Conservation (phyloP, 1,284 basidiomycete species). For the Tilletia walkeri region DNA sequence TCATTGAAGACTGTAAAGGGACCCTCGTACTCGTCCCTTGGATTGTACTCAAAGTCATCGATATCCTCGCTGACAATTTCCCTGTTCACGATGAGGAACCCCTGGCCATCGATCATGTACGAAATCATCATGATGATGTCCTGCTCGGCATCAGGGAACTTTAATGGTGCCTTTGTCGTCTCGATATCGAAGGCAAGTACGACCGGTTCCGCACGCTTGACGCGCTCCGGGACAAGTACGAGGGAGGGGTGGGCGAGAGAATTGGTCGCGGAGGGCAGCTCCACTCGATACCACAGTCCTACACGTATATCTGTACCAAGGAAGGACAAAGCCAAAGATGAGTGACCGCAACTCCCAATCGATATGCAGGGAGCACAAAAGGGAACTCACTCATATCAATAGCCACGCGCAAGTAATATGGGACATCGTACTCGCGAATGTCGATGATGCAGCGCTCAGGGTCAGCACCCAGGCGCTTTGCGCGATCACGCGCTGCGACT, state of each 20-base stretch:
- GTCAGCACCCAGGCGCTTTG: constrained; percentile 60
- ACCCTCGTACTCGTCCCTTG: constrained; percentile 95
- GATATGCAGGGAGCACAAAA: no score
- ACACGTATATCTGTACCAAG: constrained; percentile 74
- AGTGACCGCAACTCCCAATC: neutral
- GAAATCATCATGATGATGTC: constrained; percentile 99
- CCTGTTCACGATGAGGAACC: constrained; percentile 94
- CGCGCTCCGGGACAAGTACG: constrained; percentile 72
- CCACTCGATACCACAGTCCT: constrained; percentile 91
- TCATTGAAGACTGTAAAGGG: constrained; percentile 97
- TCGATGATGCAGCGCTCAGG: constrained; percentile 89
- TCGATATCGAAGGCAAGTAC: constrained; percentile 99
- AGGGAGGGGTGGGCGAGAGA: constrained; percentile 78
- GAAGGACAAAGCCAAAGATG: neutral
- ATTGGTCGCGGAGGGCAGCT: constrained; percentile 60
- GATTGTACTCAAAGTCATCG: constrained; percentile 98
- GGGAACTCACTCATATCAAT: constrained; percentile 76
- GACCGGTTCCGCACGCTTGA: constrained; percentile 97
- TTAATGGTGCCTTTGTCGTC: constrained; percentile 95
- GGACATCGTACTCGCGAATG: constrained; percentile 92
- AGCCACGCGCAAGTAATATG: constrained; percentile 94
- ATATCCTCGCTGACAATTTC: constrained; percentile 98
- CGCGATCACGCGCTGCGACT: constrained; percentile 6
- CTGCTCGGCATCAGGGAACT: constrained; percentile 91
- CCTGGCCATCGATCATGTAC: constrained; percentile 94